phyloP scores from a whole-genome alignment of 2,329 filamentous ascomycete species.

The Alternaria conjuncta region DNA sequence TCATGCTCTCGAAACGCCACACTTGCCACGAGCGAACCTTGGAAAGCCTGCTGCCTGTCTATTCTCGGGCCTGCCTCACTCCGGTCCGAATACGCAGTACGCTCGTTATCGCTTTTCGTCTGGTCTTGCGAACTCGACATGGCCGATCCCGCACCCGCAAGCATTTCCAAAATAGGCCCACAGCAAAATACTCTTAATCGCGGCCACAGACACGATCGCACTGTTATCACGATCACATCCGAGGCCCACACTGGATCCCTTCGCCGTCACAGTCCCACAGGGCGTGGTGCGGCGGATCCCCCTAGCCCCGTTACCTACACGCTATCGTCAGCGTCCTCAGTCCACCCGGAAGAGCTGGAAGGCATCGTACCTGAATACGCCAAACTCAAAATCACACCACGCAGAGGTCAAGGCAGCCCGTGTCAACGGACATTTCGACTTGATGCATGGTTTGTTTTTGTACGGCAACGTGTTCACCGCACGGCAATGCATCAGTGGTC shows the following conservation, averaged over 20 bases:
- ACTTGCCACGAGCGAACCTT: slow-evolving; percentile 5
- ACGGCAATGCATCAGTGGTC: neutral
- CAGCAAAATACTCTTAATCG: neutral
- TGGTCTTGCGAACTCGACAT: slow-evolving; percentile 1
- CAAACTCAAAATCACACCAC: neutral
- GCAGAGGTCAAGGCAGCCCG: neutral
- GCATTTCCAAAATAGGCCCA: slow-evolving; percentile 10
- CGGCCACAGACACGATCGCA: neutral
- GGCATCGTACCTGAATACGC: neutral
- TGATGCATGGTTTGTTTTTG: neutral
- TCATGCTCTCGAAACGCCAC: slow-evolving; percentile 16
- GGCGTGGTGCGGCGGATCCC: neutral
- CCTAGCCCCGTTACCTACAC: slow-evolving; percentile 1
- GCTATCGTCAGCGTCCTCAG: neutral
- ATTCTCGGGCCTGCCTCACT: neutral
- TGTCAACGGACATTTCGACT: neutral
- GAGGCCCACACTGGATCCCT: neutral
- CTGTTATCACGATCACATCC: neutral
- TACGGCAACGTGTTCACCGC: neutral
- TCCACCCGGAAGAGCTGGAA: slow-evolving; percentile 1
- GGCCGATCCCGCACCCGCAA: slow-evolving; percentile 5
- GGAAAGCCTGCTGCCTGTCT: neutral
- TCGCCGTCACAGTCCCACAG: neutral
- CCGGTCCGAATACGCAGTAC: slow-evolving; percentile 3
- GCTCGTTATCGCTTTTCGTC: slow-evolving; percentile 8